These are phyloP conservation scores for Mimosa bimucronata DNA, from an alignment of 306 rosid genomes.

Conservation along the genomic window DNA sequence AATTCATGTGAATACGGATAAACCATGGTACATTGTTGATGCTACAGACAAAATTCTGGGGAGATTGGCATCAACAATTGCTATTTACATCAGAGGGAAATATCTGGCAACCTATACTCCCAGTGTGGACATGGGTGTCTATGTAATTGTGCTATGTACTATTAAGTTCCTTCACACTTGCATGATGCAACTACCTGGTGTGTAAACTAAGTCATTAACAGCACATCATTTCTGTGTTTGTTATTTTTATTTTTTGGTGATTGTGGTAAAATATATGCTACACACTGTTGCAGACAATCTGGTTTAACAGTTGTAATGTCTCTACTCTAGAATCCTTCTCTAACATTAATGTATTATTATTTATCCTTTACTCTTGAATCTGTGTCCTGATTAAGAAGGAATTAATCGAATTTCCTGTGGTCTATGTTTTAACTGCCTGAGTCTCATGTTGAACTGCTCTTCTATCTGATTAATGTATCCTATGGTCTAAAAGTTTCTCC, in stretches of 20 bases:
- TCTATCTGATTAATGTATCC: conserved; percentile 12
- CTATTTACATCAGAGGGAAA: conserved; percentile 83
- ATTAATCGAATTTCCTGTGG: neutral
- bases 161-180: neutral
- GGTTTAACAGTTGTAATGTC: neutral
- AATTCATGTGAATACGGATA: conserved; percentile 84
- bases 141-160: conserved; percentile 84
- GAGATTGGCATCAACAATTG: conserved; percentile 88
- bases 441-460: neutral
- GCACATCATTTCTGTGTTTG: neutral
- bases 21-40: conserved; percentile 87
- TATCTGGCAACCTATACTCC: conserved; percentile 76
- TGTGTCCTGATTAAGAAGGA: neutral
- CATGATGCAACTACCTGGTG: neutral
- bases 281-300: neutral
- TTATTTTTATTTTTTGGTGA: neutral
- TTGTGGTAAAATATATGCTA: neutral
- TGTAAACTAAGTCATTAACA: neutral
- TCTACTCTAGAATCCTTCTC: neutral
- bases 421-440: neutral
- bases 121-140: conserved; percentile 97
- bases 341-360: neutral
- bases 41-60: conserved; percentile 90
- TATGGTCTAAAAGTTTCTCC: conserved; percentile 28
- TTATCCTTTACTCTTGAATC: neutral